These are phyloP conservation scores for Sphagnum fallax DNA, from an alignment of 228 moss, liverwort and hornwort genomes.

Conservation along the genomic window DNA sequence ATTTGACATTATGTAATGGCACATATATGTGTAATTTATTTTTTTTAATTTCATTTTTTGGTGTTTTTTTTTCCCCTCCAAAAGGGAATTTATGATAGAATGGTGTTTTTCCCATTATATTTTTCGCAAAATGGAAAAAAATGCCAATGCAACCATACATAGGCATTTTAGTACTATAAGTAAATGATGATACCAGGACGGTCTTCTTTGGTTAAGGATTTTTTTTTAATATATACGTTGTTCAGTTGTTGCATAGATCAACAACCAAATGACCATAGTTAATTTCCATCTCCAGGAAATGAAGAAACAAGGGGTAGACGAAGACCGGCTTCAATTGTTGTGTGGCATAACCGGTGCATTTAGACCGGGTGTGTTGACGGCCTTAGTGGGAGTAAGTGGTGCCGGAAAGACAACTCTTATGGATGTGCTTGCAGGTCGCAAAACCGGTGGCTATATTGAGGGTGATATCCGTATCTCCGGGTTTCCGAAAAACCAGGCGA, in stretches of 20 bases:
- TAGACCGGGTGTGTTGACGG: slow-evolving; percentile 74
- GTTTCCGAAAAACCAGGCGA: slow-evolving; percentile 58
- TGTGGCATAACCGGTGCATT: slow-evolving; percentile 77
- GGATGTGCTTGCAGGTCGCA: slow-evolving; percentile 81
- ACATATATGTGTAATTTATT: too few species aligned
- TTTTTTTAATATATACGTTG: too few species aligned
- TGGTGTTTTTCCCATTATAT: too few species aligned
- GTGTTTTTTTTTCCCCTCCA: too few species aligned
- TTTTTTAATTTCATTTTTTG: too few species aligned
- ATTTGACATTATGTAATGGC: too few species aligned
- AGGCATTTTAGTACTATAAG: too few species aligned
- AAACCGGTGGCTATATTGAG: slow-evolving; percentile 73
- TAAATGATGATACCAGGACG: too few species aligned
- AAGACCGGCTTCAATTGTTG: slow-evolving; percentile 60
- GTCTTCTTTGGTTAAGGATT: too few species aligned
- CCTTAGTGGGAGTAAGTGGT: slow-evolving; percentile 74
- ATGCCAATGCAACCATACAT: too few species aligned
- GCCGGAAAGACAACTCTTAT: slow-evolving; percentile 89
- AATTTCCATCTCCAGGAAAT: slow-evolving; percentile 22
- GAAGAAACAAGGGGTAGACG: slow-evolving; percentile 55
- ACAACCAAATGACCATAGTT: neutral
- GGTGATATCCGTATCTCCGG: slow-evolving; percentile 82
- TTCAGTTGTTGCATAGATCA: neutral
- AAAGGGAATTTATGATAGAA: too few species aligned
- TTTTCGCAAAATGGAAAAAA: too few species aligned